Evolutionary conservation across 208 protist species (phyloP), one percentile per base, ranked within the genome.

Genomic region (Endotrypanum monterogeii): DNA sequence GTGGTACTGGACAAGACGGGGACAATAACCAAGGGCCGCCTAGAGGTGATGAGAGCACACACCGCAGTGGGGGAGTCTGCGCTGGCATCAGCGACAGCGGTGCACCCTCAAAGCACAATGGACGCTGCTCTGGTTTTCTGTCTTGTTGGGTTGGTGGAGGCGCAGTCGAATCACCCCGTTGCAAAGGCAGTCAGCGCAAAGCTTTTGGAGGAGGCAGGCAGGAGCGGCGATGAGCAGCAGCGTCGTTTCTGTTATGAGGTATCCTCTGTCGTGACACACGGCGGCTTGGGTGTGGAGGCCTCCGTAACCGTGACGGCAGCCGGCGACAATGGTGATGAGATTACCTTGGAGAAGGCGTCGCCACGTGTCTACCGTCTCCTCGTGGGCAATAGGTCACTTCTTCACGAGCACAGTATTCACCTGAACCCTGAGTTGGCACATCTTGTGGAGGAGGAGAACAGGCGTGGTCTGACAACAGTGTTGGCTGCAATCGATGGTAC

Each of bases 1-100:
- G 84, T 99, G 3, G 80, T 98, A 30, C 98, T 99, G 50, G 98
- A 99, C 84, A 99, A 99, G 85, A 99, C 98, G 1, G 98, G 98
- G n/a, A 99, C 98, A 2, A 86, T 99, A n/a, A 99, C 98, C 5
- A 82, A 77, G 8, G 98, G 98, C 16, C 86, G 85, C 62, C 92
- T 98, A 25, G 61, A 76, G n/a, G 92, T 99, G 30, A 85, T 91
- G 0, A 70, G 28, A 78, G 88, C 58, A 30, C 50, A 74, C 28
- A 66, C 50, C 28, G 39, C 51, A 55, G n/a, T 70, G 32, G 14
- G 39, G 30, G 52, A 6, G 1, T 68, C 35, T 25, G 8, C 14
- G 44, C 51, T 28, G 44, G 14, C 62, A 16, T 23, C 37, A 48
- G 25, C 7, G 37, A 65, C 8, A 23, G 25, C 32, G 35, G 23